Conservation (phyloP, 2,329 filamentous ascomycete species). For the Epichloe sp. region DNA sequence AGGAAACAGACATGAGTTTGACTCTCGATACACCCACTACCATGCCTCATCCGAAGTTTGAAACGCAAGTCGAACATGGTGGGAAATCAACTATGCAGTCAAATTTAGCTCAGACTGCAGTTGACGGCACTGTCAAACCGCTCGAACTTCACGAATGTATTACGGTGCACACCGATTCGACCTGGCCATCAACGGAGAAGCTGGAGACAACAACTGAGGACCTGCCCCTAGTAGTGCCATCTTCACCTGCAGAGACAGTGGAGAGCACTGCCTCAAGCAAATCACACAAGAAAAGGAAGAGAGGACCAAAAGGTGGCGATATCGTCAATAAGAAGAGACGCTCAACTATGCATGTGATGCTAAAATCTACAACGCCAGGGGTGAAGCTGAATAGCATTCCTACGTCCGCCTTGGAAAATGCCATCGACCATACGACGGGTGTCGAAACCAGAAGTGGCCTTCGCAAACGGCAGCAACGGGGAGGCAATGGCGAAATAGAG, state of each 20-base stretch:
- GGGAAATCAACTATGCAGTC: neutral
- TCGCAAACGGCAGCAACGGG: conserved; percentile 8
- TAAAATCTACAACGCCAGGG: neutral
- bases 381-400: neutral
- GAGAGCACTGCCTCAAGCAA: neutral
- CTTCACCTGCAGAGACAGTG: conserved; percentile 10
- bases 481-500: neutral
- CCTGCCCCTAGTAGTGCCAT: conserved; percentile 11
- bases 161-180: conserved; percentile 10
- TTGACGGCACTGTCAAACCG: neutral
- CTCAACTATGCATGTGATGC: conserved; percentile 7
- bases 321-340: conserved; percentile 18
- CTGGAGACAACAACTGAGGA: conserved; percentile 4
- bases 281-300: conserved; percentile 15
- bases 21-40: conserved; percentile 4
- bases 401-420: neutral
- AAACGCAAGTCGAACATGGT: neutral
- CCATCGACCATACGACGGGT: neutral
- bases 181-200: conserved; percentile 8
- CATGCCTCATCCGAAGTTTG: neutral
- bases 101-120: neutral
- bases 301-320: conserved; percentile 13
- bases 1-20: neutral
- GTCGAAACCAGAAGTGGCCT: conserved; percentile 11
- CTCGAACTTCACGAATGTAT: conserved; percentile 8